These are phyloP conservation scores for Erythrophleum ivorense DNA, from an alignment of 331 rosid species.

Conservation along the genomic window DNA sequence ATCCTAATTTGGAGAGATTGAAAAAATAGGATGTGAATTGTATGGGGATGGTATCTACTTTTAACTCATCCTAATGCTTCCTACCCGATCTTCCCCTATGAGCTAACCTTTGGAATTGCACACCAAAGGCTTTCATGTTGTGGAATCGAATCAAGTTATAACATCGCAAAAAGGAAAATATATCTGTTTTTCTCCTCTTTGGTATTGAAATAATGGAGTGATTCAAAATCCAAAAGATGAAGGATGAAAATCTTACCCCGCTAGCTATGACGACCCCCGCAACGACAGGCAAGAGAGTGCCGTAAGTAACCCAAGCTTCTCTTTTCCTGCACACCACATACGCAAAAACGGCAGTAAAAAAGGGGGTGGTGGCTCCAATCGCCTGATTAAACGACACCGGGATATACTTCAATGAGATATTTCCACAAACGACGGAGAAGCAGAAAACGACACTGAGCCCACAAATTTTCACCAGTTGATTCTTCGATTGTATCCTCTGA, in stretches of 20 bases:
- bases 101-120: too few relatives aligned
- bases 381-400: slow-evolving; percentile 85
- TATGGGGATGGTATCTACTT: too few relatives aligned
- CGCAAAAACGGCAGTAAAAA: slow-evolving; percentile 77
- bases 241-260: slow-evolving; percentile 53
- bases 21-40: too few relatives aligned
- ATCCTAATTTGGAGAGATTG: too few relatives aligned
- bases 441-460: slow-evolving; percentile 65
- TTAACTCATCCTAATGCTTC: too few relatives aligned
- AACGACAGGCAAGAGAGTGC: slow-evolving; percentile 74
- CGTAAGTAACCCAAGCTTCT: slow-evolving; percentile 75
- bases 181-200: too few relatives aligned
- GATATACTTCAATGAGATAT: slow-evolving; percentile 64
- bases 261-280: slow-evolving; percentile 69
- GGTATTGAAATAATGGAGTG: not conserved
- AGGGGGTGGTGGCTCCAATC: slow-evolving; percentile 75
- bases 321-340: slow-evolving; percentile 55
- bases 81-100: too few relatives aligned
- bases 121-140: too few relatives aligned
- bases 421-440: slow-evolving; percentile 77
- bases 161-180: too few relatives aligned
- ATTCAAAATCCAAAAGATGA: not conserved
- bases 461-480: slow-evolving; percentile 59
- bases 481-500: slow-evolving; percentile 57
- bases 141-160: too few relatives aligned